Base-by-base conservation (phyloP, 257 asterid genomes). In the Petunia axillaris region DNA sequence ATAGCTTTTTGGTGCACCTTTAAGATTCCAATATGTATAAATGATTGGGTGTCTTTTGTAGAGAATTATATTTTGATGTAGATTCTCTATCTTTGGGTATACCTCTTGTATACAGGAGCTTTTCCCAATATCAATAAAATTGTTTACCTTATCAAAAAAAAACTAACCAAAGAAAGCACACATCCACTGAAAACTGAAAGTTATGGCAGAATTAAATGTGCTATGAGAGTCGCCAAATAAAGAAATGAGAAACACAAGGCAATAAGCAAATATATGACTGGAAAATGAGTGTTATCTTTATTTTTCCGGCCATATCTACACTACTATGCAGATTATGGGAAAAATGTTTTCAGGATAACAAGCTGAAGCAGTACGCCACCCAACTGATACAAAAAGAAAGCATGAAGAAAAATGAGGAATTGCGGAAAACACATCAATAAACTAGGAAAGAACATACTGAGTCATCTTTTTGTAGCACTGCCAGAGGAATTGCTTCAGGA, bases 391-490 rank as follows among this genome's bases (percentile, higher is more conserved):
- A 71, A 71, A 25, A 71, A 48, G 35, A 48, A 35, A 71, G 60
- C 50, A 71, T 43, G 3, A 48, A 35, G 62, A 35, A 48, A 70
- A 71, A 48, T 71, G 60, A 48, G 11, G 25, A 5, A 46, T 6
- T 48, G 59, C 60, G 35, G 25, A 48, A 71, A 71, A 43, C 75
- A 71, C 6, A 2, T 71, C 13, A 48, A 70, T 70, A 46, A 70
- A 71, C 44, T 35, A 71, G 60, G 62, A 13, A 71, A 48, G 35
- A 35, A 82, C 97, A 57, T 85, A 94, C 98, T 90, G 75, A 73
- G 83, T 85, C 83, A 53, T 85, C 88, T 80, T 70, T 86, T 64
- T 89, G 97, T 37, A 94, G 94, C 87, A 95, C 82, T 53, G 97
- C 98, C 85, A 95, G 80, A 43, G 94, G 91, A 85, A 95, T 82